phyloP scores from a whole-genome alignment of 140 eudicot species.

The Flaveria floridana region DNA sequence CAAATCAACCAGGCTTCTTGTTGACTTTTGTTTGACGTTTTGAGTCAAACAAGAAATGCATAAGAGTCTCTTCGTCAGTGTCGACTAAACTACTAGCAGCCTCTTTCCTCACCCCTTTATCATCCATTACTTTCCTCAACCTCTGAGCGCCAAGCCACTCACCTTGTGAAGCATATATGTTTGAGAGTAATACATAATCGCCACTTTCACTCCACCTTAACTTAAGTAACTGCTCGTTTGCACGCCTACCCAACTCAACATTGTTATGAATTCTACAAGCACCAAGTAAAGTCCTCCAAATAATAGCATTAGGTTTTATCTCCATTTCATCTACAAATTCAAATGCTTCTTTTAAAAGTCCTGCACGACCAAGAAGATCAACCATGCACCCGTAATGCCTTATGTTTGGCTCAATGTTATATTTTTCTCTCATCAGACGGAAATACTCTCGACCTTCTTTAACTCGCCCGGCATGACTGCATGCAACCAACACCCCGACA shows the following conservation, averaged over 20 bases:
- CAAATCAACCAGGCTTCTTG: conserved; percentile 14
- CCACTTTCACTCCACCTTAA: conserved; percentile 64
- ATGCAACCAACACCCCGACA: conserved; percentile 60
- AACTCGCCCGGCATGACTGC: conserved; percentile 72
- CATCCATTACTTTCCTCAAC: conserved; percentile 47
- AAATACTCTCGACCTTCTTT: conserved; percentile 59
- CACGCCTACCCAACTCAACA: conserved; percentile 58
- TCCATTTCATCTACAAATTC: conserved; percentile 49
- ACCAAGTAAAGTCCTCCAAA: conserved; percentile 80
- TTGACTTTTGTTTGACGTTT: conserved; percentile 3
- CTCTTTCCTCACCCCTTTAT: conserved; percentile 47
- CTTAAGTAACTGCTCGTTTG: conserved; percentile 49
- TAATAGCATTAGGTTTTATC: conserved; percentile 50
- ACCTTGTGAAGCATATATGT: conserved; percentile 65
- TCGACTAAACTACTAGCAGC: conserved; percentile 42
- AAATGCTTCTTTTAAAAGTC: conserved; percentile 60
- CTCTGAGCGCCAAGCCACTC: conserved; percentile 66
- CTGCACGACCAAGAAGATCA: conserved; percentile 74
- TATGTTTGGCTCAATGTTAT: conserved; percentile 47
- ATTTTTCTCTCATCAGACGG: conserved; percentile 42
- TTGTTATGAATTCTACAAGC: conserved; percentile 59
- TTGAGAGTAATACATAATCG: conserved; percentile 69
- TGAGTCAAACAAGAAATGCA: conserved; percentile 43
- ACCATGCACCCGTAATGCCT: conserved; percentile 79
- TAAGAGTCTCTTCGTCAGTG: conserved; percentile 34